A percentile compares a stretch with the other conserved stretches of the same genome.
Conservation (phyloP, 345 rosid species). For the Eucalyptus cloeziana region DNA sequence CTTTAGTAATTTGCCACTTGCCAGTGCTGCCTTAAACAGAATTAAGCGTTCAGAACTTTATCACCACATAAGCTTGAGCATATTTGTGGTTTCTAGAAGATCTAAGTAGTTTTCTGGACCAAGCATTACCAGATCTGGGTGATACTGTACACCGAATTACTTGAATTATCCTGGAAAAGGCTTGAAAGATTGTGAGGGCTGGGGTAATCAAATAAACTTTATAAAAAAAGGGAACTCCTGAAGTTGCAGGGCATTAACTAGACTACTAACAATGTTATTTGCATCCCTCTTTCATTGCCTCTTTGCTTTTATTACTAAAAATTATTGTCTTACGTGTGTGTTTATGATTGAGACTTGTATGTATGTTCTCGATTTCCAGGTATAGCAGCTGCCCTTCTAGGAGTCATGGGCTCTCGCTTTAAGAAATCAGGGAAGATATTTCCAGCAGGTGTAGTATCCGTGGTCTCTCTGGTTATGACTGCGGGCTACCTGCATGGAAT, state of each 20-base stretch:
- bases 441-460: conserved; percentile 85
- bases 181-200: neutral
- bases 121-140: neutral
- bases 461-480: conserved; percentile 67
- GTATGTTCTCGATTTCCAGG: conserved; percentile 19
- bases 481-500: conserved; percentile 82
- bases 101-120: neutral
- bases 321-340: neutral
- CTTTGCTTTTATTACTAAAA: neutral
- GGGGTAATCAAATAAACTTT: neutral
- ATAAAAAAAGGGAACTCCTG: neutral
- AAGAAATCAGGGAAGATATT: conserved; percentile 60
- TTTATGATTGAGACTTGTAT: neutral
- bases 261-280: neutral
- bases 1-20: neutral
- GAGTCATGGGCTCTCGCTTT: conserved; percentile 83
- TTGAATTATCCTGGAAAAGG: neutral
- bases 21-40: neutral
- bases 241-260: neutral
- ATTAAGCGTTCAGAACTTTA: neutral
- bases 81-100: neutral
- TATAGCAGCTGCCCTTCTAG: conserved; percentile 51
- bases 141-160: neutral
- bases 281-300: neutral
- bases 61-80: neutral